These are phyloP conservation scores for Rhynchospora pubera DNA, from an alignment of 176 grass and related monocot genomes.

Conservation along the genomic window DNA sequence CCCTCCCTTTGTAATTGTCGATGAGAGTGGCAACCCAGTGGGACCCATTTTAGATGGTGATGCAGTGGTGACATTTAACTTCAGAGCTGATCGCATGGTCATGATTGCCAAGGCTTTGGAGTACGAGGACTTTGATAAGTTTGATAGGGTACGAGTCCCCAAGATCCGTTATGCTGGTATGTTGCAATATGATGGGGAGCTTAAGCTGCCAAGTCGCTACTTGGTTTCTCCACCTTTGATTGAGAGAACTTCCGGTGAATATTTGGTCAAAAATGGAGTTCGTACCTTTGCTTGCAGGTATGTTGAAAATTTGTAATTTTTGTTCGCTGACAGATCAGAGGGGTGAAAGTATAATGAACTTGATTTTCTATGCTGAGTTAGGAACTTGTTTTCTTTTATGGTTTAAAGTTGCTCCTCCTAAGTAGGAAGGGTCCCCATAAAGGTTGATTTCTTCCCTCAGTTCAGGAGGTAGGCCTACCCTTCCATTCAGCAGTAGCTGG, in stretches of 20 bases:
- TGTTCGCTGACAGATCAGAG: neutral
- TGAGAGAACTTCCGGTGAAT: conserved; percentile 95
- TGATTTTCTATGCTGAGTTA: neutral
- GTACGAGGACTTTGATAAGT: conserved; percentile 85
- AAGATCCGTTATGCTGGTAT: conserved; percentile 92
- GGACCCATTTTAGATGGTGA: conserved; percentile 89
- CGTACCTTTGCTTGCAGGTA: conserved; percentile 99
- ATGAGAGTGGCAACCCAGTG: conserved; percentile 73
- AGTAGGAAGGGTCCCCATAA: neutral
- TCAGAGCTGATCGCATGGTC: conserved; percentile 92
- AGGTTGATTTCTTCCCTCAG: no score
- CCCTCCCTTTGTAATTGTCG: conserved; percentile 91
- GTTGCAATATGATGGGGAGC: conserved; percentile 96
- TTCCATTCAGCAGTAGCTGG: neutral
- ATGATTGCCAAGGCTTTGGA: conserved; percentile 95
- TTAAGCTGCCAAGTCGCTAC: conserved; percentile 65
- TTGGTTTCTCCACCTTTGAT: conserved; percentile 93
- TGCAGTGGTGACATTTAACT: conserved; percentile 93
- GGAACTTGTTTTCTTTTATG: neutral
- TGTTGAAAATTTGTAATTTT: conserved; percentile 22
- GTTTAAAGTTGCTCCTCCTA: neutral
- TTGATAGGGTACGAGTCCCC: conserved; percentile 76
- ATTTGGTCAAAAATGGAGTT: conserved; percentile 92
- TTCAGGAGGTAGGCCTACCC: neutral
- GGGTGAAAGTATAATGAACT: neutral